A percentile compares a stretch with the other conserved stretches of the same genome.
These are phyloP conservation scores for Penicillium coprophilum DNA, from an alignment of 495 filamentous ascomycete species.

Conservation along the genomic window DNA sequence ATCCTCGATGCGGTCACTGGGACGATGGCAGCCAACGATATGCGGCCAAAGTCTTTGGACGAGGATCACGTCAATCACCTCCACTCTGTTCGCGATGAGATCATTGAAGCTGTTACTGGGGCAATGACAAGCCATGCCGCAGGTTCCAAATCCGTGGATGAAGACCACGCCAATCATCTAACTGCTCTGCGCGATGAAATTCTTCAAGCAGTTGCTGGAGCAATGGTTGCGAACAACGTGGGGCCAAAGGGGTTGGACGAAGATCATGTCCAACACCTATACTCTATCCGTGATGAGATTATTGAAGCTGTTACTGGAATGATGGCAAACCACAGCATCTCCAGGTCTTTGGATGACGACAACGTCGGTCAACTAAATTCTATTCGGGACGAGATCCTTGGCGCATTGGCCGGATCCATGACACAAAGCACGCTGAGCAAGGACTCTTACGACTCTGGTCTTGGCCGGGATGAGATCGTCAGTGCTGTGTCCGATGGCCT, in stretches of 20 bases:
- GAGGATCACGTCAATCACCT: constrained; percentile 12
- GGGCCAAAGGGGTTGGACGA: constrained; percentile 6
- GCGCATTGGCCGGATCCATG: constrained; percentile 39
- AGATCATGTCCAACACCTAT: constrained; percentile 2
- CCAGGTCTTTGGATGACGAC: constrained; percentile 24
- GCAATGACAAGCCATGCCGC: constrained; percentile 51
- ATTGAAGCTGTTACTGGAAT: constrained; percentile 36
- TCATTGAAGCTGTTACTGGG: constrained; percentile 48
- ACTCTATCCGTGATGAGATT: constrained; percentile 17
- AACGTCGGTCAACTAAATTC: constrained; percentile 30
- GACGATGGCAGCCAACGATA: constrained; percentile 10
- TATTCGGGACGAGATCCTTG: constrained; percentile 43
- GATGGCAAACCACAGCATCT: constrained; percentile 45
- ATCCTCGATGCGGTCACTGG: constrained; percentile 52
- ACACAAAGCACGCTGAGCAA: constrained; percentile 49
- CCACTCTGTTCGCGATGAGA: constrained; percentile 29
- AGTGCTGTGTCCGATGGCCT: constrained; percentile 45
- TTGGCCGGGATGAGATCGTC: constrained; percentile 47
- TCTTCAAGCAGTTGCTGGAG: constrained; percentile 49
- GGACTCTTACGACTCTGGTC: constrained; percentile 49
- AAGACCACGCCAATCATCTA: constrained; percentile 18
- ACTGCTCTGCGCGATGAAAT: constrained; percentile 37
- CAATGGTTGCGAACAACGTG: constrained; percentile 25
- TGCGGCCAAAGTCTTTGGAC: constrained; percentile 3
- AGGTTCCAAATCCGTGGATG: constrained; percentile 20